Evolutionary conservation across 768 basidiomycete species (phyloP), one percentile per base, ranked within the genome.

Genomic region (Termitomyces sp.): DNA sequence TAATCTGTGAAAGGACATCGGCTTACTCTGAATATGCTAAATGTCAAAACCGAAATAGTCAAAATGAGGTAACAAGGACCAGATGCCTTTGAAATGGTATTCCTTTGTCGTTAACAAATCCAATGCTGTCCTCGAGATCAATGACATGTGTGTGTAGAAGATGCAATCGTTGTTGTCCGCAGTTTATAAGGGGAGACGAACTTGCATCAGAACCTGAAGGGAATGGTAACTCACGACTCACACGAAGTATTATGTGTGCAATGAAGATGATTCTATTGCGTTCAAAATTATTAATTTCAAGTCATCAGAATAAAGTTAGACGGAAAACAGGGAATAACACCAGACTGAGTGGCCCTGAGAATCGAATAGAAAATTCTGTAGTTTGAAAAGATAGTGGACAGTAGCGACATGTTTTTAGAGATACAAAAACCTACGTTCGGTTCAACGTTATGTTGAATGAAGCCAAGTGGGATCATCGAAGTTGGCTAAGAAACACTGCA

Each of bases 401-500:
- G n/a, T n/a, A n/a, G n/a, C n/a, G 57, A 63, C 58, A 58, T 46
- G 35, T 58, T 58, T 58, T 65, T 49, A 56, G 37, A 55, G 49
- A 45, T 39, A 28, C 43, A 73, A 34, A 35, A 21, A 49, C 84
- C 68, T 70, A 91, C 89, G 72, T 95, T 91, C 64, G 94, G 91
- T 72, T 97, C 95, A 73, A 98, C 95, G 76, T 99, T 96, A 59
- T 96, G 84, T 76, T 98, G 96, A 66, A 98, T 97, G 74, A 95
- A 98, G 10, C 95, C 95, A 64, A 91, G 86, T 69, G 98, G 81
- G 57, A 98, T 79, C 94, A 97, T 97, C 91, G 19, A 44, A 54
- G 55, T 58, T 39, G 43, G 71, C 54, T 60, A 3, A 12, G 34
- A 34, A 34, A 34, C 55, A 59, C 40, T 57, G 57, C 27, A 49